A percentile compares a stretch with the other conserved stretches of the same genome.
Conservation (phyloP, 1,284 basidiomycete species). For the Tilletia horrida region DNA sequence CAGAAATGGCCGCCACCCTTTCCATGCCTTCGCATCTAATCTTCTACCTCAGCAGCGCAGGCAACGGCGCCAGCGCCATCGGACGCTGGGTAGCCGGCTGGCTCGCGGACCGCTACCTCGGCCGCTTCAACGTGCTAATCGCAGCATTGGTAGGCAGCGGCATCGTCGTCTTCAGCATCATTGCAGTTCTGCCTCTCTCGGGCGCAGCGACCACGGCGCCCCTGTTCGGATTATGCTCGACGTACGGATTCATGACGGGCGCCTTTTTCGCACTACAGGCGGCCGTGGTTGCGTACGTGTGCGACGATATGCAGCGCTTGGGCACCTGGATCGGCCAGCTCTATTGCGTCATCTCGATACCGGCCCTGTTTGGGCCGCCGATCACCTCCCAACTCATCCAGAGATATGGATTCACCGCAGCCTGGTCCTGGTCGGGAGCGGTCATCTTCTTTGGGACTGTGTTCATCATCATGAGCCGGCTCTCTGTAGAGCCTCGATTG, state of each 20-base stretch:
- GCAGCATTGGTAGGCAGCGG: conserved; percentile 15
- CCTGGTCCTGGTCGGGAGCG: conserved; percentile 19
- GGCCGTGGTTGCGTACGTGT: conserved; percentile 21
- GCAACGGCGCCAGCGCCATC: conserved; percentile 23
- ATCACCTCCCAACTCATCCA: conserved; percentile 22
- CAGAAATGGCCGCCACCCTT: conserved; percentile 19
- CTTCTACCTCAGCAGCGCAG: conserved; percentile 24
- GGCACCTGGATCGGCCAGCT: conserved; percentile 27
- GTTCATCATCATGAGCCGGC: conserved; percentile 21
- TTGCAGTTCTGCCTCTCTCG: conserved; percentile 15
- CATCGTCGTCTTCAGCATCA: conserved; percentile 23
- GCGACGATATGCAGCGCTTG: conserved; percentile 19
- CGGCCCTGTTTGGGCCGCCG: conserved; percentile 23
- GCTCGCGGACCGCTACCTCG: conserved; percentile 20
- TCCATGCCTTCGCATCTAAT: conserved; percentile 19
- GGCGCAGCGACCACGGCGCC: conserved; percentile 20
- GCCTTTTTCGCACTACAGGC: conserved; percentile 24
- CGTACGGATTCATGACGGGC: conserved; percentile 21
- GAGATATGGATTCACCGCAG: conserved; percentile 21
- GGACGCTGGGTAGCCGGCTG: conserved; percentile 20
- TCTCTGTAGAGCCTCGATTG: neutral
- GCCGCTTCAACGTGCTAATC: conserved; percentile 22
- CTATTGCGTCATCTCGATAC: conserved; percentile 21
- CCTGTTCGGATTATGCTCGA: conserved; percentile 18
- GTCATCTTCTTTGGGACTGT: conserved; percentile 19